Base-by-base conservation (phyloP, 108 stramenopile genomes). In the Stephanodiscus triporus region DNA sequence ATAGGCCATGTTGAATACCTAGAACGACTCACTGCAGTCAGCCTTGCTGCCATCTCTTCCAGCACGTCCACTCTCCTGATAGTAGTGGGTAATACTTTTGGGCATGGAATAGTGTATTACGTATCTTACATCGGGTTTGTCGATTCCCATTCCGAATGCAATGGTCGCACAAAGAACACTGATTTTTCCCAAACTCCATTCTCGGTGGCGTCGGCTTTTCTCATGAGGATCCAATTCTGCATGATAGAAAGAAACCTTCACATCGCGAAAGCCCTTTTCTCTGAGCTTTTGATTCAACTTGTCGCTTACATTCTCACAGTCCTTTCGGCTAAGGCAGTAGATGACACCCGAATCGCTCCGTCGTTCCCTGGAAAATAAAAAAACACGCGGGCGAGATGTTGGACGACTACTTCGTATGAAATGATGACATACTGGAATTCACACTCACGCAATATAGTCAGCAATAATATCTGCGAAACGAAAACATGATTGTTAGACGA, bases 81-180 rank as follows among this genome's bases (percentile, higher is more conserved):
- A 97, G 90, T 98, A 97, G 79, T 99, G 97, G 17, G 98, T 98
- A 22, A 99, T 91, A 8, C 92, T 90, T 83, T 99, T 99, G 57
- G 98, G 98, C 93, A 99, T 96, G 32, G 93, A 89, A 84, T 89
- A 95, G 73, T 99, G 99, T 59, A 99, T 95, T 22, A 99, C 99
- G 73, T 96, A 99, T 4, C 98, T 85, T 24, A 98, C 97, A 78
- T 91, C 88, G 23, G 90, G 88, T 60, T 90, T 89, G 63, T 93
- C 85, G 63, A 91, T 85, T 2, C 91, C 88, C 92, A 94, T 94
- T 51, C 92, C 93, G 57, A 94, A 95, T n/a, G 92, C 93, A 37
- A 97, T 81, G 17, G 96, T 99, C 1, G 99, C 99, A 78, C 95
- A 94, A 40, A 99, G 88, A 20, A 99, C 97, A 65, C 84, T 90